Evolutionary conservation across 495 filamentous ascomycete species (phyloP), one percentile per base, ranked within the genome.

Genomic region (Tuber melanosporum): DNA sequence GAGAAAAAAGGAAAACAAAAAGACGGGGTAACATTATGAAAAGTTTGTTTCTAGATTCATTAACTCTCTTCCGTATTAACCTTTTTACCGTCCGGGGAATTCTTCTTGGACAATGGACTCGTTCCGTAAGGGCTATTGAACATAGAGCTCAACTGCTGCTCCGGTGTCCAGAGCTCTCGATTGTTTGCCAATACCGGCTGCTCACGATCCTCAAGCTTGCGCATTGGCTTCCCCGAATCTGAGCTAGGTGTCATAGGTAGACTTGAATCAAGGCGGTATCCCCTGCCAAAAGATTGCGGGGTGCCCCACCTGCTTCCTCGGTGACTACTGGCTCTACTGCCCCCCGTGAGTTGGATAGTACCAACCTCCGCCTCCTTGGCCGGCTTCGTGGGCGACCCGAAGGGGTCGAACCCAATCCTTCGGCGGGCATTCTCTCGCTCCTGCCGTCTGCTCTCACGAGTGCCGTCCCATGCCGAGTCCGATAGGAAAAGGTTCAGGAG

Each of bases 401-500:
- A 95, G 0, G 93, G 93, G 84, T 95, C 95, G 87, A 97, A 98
- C 2, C 95, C 95, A n/a, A 98, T 92, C 47, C 90, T 87, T 76
- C 88, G 85, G 69, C 91, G 87, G 41, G 95, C 92, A 79, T 94
- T 91, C 15, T 88, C 86, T 71, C 94, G 87, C n/a, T 92, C 86
- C 14, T 87, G 87, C 77, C 89, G 90, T 44, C 93, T 91, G 22
- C 89, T 89, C 72, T 94, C 90, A 14, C 90, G 89, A 76, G 92
- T 89, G 45, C 90, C 87, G 0, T 91, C 93, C 32, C 92, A 90
- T 77, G 90, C 93, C 8, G 91, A 92, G 70, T 89, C 89, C 0
- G 90, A 92, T 49, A 99, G 88, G 87, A 98, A 99, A 86, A 98
- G 97, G 75, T 91, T 94, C 22, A 98, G 87, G 12, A 97, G 88